These are phyloP conservation scores for Candida jianshihensis DNA, from an alignment of 805 yeast species.

Conservation along the genomic window DNA sequence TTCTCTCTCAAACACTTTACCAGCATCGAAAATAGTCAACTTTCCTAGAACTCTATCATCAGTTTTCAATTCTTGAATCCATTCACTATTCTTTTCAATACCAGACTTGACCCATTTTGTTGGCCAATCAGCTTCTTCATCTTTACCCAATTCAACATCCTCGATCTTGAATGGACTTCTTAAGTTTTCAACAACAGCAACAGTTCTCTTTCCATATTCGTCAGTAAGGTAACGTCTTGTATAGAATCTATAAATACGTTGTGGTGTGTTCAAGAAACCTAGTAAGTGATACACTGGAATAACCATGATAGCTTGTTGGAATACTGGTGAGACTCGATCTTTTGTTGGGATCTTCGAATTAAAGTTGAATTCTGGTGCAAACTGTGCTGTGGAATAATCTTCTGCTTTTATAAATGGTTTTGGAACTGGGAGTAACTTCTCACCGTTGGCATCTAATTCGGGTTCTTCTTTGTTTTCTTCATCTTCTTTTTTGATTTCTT, in stretches of 20 bases:
- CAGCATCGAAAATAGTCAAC: conserved; percentile 40
- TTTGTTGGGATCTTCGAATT: conserved; percentile 22
- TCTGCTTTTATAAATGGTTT: conserved; percentile 56
- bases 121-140: conserved; percentile 88
- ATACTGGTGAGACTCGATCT: conserved; percentile 45
- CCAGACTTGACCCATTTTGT: conserved; percentile 74
- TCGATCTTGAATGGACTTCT: conserved; percentile 43
- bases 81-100: conserved; percentile 68
- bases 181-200: conserved; percentile 39
- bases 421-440: conserved; percentile 40
- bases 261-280: conserved; percentile 75
- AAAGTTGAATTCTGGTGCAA: conserved; percentile 41
- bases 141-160: conserved; percentile 35
- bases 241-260: conserved; percentile 72
- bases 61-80: conserved; percentile 69
- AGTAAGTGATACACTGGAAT: conserved; percentile 69
- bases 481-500: conserved; percentile 12
- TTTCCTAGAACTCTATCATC: conserved; percentile 60
- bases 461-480: conserved; percentile 20
- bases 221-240: conserved; percentile 67
- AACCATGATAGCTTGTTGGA: conserved; percentile 73
- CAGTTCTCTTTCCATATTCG: conserved; percentile 47
- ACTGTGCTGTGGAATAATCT: conserved; percentile 44
- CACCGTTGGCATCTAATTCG: conserved; percentile 20
- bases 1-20: conserved; percentile 2